phyloP scores from a whole-genome alignment of 148 eudicot genomes.

The Arctostaphylos glauca region DNA sequence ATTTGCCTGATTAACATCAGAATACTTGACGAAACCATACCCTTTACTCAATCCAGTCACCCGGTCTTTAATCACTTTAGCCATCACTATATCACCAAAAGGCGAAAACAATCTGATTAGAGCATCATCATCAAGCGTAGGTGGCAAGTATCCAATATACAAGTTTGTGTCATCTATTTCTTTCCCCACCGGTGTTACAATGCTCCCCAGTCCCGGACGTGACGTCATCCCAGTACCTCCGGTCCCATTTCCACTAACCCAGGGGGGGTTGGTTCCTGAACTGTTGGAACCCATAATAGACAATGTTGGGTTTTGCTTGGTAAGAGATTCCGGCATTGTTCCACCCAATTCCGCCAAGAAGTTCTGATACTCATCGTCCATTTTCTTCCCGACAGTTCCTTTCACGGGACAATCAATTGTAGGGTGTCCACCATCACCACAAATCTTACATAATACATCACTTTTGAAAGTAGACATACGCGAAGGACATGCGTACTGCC shows the following conservation, averaged over 20 bases:
- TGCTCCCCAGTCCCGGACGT: conserved; percentile 58
- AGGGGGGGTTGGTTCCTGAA: conserved; percentile 56
- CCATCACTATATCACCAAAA: conserved; percentile 82
- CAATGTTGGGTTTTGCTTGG: conserved; percentile 35
- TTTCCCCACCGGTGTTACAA: conserved; percentile 38
- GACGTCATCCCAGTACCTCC: conserved; percentile 13
- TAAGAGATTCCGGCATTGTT: conserved; percentile 60
- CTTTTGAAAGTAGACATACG: conserved; percentile 72
- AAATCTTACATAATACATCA: conserved; percentile 78
- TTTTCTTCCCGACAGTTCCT: conserved; percentile 82
- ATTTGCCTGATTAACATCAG: conserved; percentile 70
- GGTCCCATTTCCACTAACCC: conserved; percentile 44
- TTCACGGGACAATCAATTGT: conserved; percentile 90
- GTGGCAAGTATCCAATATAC: conserved; percentile 83
- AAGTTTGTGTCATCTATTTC: conserved; percentile 80
- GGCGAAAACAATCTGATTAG: conserved; percentile 68
- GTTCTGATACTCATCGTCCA: conserved; percentile 89
- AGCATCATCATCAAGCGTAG: conserved; percentile 81
- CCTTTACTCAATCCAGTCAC: conserved; percentile 77
- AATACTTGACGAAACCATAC: conserved; percentile 91
- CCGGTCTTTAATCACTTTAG: conserved; percentile 80
- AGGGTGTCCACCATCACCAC: conserved; percentile 96
- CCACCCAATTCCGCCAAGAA: conserved; percentile 92
- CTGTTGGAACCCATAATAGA: conserved; percentile 43
- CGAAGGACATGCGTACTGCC: conserved; percentile 83